Evolutionary conservation across 1,139 yeast species (phyloP).

Genomic region (Lodderomyces theae): DNA sequence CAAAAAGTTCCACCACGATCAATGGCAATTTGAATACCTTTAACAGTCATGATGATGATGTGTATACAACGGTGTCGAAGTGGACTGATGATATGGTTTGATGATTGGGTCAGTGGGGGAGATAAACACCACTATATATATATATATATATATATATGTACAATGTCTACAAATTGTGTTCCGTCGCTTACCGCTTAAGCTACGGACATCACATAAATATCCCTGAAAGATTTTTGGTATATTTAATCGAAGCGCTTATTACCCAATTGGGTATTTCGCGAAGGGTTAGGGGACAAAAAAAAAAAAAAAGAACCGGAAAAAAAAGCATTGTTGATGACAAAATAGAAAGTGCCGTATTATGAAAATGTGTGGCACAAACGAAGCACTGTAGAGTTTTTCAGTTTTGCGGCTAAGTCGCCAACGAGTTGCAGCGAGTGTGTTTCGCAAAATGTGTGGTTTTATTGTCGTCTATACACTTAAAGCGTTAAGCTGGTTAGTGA

Average conservation of each 20-base stretch:
- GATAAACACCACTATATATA: no score
- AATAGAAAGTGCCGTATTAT: neutral
- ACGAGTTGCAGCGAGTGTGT: neutral
- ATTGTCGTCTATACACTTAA: neutral
- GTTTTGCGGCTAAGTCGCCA: constrained; percentile 1
- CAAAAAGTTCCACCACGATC: constrained; percentile 89
- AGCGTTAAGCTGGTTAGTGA: constrained; percentile 1
- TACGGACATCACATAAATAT: neutral
- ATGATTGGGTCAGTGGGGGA: neutral
- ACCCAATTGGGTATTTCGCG: neutral
- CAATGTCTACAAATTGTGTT: neutral
- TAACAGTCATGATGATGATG: constrained; percentile 3
- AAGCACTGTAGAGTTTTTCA: neutral
- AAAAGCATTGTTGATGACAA: no score
- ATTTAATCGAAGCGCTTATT: neutral
- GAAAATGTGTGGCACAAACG: neutral
- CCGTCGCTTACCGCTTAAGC: constrained; percentile 2
- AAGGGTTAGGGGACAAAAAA: no score
- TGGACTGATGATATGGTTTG: no score
- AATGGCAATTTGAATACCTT: constrained; percentile 28
- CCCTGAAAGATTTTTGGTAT: neutral
- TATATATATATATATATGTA: no score
- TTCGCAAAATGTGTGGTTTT: neutral
- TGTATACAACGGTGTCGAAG: no score
- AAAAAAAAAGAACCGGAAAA: no score